Evolutionary conservation across 2,329 filamentous ascomycete genomes (phyloP), one percentile per base, ranked within the genome.

Genomic region (Epicoccum nigrum): DNA sequence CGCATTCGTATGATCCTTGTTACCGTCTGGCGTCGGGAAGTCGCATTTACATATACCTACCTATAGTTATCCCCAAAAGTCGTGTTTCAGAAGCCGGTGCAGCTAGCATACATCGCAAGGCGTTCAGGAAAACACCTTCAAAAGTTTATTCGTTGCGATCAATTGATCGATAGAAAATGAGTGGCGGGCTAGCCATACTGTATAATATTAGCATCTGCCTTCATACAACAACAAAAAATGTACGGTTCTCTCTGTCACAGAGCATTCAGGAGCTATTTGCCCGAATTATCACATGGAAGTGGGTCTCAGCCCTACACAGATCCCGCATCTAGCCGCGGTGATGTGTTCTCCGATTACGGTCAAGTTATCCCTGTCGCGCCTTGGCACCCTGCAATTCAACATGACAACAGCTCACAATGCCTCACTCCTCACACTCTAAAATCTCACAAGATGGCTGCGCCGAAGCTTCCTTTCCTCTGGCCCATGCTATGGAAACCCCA

Each of bases 381-480:
- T 52, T 52, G 49, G 49, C 49, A 31, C 19, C 23, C 8, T 35
- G 28, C 33, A 52, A 43, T 52, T 43, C 49, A 52, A 47, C 7
- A 52, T 39, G 49, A 34, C 38, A 38, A n/a, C 28, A 25, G 7
- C 33, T 19, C 23, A 30, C 39, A 32, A 25, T 20, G 13, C 34
- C 44, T 25, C 28, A 21, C 3, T 34, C 21, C 8, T 12, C 25
- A 34, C 49, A 47, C 38, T 40, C 13, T 9, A 8, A 32, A 25
- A 17, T 9, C 7, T 42, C 9, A 43, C 51, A 59, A 43, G 13
- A 79, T 79, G 77, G 71, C 76, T 15, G 63, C 72, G 35, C 77
- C 77, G 12, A 73, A 74, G 34, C 62, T 80, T 37, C 74, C 75
- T 20, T 79, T 79, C 58, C 68, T 79, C 33, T 79, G 77, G 73